Conservation (phyloP, 345 rosid species). For the Raphanus sativus region DNA sequence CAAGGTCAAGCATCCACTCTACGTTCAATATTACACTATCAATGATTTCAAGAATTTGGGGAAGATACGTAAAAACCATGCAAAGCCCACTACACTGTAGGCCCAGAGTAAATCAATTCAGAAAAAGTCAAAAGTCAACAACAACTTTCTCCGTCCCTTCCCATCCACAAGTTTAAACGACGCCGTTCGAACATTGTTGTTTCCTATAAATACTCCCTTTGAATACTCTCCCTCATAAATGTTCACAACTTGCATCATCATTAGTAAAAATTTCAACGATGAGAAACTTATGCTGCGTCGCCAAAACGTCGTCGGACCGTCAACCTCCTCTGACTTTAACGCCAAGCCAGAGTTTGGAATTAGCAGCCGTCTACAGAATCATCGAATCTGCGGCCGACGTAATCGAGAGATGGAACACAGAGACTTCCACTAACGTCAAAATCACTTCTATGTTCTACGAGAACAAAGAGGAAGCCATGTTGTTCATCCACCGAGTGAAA, state of each 20-base stretch:
- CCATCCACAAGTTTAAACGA: conserved; percentile 11
- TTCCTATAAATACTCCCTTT: conserved; percentile 23
- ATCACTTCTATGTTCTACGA: conserved; percentile 55
- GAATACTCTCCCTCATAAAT: neutral
- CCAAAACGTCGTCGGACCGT: conserved; percentile 26
- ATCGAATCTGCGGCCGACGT: conserved; percentile 48
- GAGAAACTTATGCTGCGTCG: conserved; percentile 45
- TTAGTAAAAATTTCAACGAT: neutral
- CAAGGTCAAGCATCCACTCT: neutral
- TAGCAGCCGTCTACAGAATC: conserved; percentile 31
- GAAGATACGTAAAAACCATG: conserved; percentile 15
- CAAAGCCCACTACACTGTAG: conserved; percentile 20
- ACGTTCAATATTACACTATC: neutral
- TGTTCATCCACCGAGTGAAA: conserved; percentile 53
- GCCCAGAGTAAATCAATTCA: conserved; percentile 6
- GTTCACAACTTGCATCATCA: neutral
- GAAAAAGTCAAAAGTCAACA: conserved; percentile 9
- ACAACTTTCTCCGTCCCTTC: conserved; percentile 8
- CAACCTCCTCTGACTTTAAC: conserved; percentile 28
- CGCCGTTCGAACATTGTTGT: neutral
- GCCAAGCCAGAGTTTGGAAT: conserved; percentile 32
- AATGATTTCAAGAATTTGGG: neutral
- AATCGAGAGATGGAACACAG: conserved; percentile 56
- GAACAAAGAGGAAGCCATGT: conserved; percentile 53
- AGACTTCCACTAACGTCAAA: conserved; percentile 42